A percentile compares a stretch with the other conserved stretches of the same genome.
Evolutionary conservation across 768 basidiomycete genomes (phyloP).

Genomic region (Leccinum variicolor): DNA sequence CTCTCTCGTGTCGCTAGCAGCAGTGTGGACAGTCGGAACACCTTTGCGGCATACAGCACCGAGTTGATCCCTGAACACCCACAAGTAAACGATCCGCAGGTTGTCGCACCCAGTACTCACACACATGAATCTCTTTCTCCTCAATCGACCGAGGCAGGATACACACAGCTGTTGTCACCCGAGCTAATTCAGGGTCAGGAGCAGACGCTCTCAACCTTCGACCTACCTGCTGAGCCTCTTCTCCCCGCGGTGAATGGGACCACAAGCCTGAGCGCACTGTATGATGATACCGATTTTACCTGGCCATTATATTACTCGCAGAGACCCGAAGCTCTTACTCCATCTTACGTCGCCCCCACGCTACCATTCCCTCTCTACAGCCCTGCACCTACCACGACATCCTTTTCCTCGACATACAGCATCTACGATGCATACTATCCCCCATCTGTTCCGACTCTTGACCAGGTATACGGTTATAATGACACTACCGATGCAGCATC

Average conservation of each 20-base stretch:
- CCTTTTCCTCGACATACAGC: background rate
- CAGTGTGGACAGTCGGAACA: background rate
- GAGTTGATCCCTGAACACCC: background rate
- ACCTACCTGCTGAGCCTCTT: background rate
- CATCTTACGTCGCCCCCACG: background rate
- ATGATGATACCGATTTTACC: no score
- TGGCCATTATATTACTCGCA: background rate
- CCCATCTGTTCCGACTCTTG: no score
- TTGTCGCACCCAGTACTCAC: no score
- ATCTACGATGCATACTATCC: background rate
- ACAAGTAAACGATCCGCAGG: background rate
- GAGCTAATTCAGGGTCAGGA: no score
- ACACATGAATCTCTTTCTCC: no score
- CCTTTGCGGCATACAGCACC: background rate
- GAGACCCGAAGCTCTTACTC: no score
- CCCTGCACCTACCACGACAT: background rate
- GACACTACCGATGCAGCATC: background rate
- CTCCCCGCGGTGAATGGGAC: background rate
- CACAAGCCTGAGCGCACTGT: no score
- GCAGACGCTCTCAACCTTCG: no score
- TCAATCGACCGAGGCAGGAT: no score
- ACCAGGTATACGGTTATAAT: background rate
- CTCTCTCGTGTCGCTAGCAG: background rate
- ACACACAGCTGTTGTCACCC: no score
- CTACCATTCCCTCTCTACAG: no score